Percentiles rank a stretch among this genome's conserved stretches.
Conservation (phyloP, 2,329 filamentous ascomycete genomes). For the Dactylonectria estremocensis region DNA sequence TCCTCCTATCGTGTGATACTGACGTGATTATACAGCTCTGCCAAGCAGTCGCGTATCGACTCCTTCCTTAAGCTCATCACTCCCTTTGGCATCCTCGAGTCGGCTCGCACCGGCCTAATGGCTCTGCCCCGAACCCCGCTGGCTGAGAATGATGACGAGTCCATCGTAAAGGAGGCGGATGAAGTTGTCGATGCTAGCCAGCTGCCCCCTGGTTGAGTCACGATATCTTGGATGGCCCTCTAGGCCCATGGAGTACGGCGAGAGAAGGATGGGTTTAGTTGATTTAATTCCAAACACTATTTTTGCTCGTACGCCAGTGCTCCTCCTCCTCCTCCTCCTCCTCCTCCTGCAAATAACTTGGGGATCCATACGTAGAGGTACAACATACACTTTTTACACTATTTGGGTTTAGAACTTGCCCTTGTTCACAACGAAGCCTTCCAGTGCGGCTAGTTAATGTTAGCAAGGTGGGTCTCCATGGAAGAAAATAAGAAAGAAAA, state of each 20-base stretch:
- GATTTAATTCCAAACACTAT: conserved; percentile 48
- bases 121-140: conserved; percentile 94
- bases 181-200: conserved; percentile 96
- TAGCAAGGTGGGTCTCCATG: conserved; percentile 23
- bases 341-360: conserved; percentile 24
- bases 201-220: conserved; percentile 85
- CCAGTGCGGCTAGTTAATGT: conserved; percentile 74
- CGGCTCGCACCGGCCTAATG: conserved; percentile 96
- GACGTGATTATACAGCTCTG: conserved; percentile 72
- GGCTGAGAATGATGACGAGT: conserved; percentile 79
- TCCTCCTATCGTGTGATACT: conserved; percentile 35
- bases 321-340: conserved; percentile 28
- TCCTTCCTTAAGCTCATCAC: conserved; percentile 96
- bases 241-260: conserved; percentile 47
- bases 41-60: conserved; percentile 94
- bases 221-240: conserved; percentile 31
- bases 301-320: conserved; percentile 47
- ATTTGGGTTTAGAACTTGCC: conserved; percentile 73
- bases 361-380: conserved; percentile 34
- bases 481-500: neutral
- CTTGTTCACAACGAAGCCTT: conserved; percentile 95
- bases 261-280: conserved; percentile 48
- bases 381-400: conserved; percentile 25
- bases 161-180: conserved; percentile 85
- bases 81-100: conserved; percentile 97